These are phyloP conservation scores for Ambrosiella xylebori DNA, from an alignment of 2,329 filamentous ascomycete species.

Conservation along the genomic window DNA sequence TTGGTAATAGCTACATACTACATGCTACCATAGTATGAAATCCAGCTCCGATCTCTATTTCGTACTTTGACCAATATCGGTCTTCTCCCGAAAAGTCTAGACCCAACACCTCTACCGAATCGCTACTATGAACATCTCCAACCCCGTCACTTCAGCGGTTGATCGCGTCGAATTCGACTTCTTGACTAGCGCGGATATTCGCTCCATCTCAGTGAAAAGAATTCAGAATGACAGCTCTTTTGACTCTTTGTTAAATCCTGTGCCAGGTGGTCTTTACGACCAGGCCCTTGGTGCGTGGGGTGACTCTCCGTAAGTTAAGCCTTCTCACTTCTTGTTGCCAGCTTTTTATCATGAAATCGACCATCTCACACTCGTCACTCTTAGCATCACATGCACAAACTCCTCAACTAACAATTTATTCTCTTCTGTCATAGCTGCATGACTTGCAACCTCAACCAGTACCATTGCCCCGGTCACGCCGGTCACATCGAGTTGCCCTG, in stretches of 20 bases:
- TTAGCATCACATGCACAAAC: neutral
- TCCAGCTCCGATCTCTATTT: neutral
- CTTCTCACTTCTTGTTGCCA: constrained; percentile 1
- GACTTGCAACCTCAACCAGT: constrained; percentile 73
- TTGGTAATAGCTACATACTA: neutral
- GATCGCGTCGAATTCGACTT: constrained; percentile 80
- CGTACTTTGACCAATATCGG: neutral
- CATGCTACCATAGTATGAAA: neutral
- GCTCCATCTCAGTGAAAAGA: constrained; percentile 75
- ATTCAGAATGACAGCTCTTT: constrained; percentile 93
- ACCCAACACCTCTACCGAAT: neutral
- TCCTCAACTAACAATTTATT: constrained; percentile 1
- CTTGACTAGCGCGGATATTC: constrained; percentile 67
- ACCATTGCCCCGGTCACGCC: constrained; percentile 76
- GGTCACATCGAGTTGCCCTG: constrained; percentile 92
- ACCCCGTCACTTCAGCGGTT: constrained; percentile 70
- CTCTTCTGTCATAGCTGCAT: constrained; percentile 45
- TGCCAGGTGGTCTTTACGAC: constrained; percentile 84
- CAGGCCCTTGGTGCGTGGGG: constrained; percentile 79
- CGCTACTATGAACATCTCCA: constrained; percentile 48
- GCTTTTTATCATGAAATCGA: neutral
- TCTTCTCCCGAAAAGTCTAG: neutral
- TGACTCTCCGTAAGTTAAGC: constrained; percentile 49
- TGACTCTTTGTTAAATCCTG: constrained; percentile 74
- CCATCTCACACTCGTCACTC: neutral